These are phyloP conservation scores for Ustilago lituana DNA, from an alignment of 1,284 basidiomycete species.

Conservation along the genomic window DNA sequence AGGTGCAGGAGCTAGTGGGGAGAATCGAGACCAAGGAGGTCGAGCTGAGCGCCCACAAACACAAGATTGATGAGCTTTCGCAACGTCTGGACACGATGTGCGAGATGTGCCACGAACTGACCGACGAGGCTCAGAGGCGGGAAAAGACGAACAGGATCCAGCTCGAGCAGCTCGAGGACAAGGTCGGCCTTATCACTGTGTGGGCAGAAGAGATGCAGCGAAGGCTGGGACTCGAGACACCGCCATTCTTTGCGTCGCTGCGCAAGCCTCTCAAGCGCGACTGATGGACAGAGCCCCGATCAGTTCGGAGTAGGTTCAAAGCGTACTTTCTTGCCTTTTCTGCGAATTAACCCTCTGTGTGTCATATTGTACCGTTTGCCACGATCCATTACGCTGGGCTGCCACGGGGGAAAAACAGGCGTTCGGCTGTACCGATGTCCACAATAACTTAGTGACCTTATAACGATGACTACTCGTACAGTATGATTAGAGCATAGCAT, in stretches of 20 bases:
- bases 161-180: conserved; percentile 41
- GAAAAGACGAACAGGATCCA: conserved; percentile 35
- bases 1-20: conserved; percentile 3
- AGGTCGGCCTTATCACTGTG: conserved; percentile 35
- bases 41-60: conserved; percentile 16
- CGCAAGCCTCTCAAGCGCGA: conserved; percentile 38
- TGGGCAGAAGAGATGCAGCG: conserved; percentile 49
- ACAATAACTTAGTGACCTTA: no score
- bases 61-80: conserved; percentile 17
- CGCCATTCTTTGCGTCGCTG: conserved; percentile 39
- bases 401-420: no score
- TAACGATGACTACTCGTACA: no score
- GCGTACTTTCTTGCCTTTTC: no score
- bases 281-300: not conserved
- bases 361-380: no score
- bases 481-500: no score
- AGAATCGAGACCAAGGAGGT: conserved; percentile 18
- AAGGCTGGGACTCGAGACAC: conserved; percentile 30
- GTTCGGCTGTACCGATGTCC: no score
- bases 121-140: conserved; percentile 34
- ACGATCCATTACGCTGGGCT: no score
- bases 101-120: conserved; percentile 37
- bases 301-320: no score
- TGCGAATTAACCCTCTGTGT: no score
- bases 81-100: conserved; percentile 31